Evolutionary conservation across 1,284 basidiomycete species (phyloP).

Genomic region (Porodaedalea pini): DNA sequence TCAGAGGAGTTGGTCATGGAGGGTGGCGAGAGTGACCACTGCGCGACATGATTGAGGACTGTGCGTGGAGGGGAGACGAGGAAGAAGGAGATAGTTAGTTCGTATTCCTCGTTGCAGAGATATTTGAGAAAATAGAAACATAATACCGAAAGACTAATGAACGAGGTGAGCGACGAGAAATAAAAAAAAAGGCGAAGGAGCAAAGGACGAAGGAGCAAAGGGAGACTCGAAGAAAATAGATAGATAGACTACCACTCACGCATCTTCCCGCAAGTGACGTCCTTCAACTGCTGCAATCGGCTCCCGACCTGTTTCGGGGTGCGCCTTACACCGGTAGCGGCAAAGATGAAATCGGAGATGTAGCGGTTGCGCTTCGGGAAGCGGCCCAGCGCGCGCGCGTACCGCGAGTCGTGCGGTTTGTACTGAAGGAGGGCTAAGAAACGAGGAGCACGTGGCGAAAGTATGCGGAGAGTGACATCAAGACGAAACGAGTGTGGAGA

Average conservation of each 20-base stretch:
- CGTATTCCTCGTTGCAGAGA: no score
- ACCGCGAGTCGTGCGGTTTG: slow-evolving; percentile 62
- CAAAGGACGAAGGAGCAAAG: neutral
- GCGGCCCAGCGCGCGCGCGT: slow-evolving; percentile 63
- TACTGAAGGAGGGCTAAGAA: slow-evolving; percentile 49
- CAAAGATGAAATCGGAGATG: slow-evolving; percentile 65
- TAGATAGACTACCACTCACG: no score
- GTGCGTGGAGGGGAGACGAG: no score
- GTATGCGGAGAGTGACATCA: no score
- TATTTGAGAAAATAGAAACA: no score
- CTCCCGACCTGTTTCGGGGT: slow-evolving; percentile 72
- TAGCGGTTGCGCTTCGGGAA: slow-evolving; percentile 73
- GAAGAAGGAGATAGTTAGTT: no score
- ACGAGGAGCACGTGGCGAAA: no score
- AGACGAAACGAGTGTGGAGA: neutral
- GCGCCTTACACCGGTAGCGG: slow-evolving; percentile 57
- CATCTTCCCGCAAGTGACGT: slow-evolving; percentile 61
- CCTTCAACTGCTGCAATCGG: slow-evolving; percentile 66
- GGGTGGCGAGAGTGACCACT: slow-evolving; percentile 11
- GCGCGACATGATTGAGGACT: slow-evolving; percentile 18
- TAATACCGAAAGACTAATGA: no score
- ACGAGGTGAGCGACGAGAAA: no score
- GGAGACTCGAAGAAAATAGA: no score
- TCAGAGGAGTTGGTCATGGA: neutral
- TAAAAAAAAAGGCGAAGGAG: no score